Conservation (phyloP, 208 protist genomes). For the Wallacemonas sp. region DNA sequence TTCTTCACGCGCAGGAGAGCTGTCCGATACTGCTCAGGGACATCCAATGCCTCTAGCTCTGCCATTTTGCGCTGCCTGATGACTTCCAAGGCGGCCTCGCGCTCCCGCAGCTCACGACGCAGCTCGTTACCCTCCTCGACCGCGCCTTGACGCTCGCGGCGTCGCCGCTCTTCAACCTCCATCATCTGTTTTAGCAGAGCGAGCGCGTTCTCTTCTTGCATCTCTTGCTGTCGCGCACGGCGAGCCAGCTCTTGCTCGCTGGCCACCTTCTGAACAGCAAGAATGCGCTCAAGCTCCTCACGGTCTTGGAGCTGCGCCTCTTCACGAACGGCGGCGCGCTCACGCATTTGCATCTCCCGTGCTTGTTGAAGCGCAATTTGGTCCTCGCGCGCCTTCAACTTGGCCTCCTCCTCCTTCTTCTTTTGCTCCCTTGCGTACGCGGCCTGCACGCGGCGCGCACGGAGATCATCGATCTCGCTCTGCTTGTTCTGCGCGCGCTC, state of each 20-base stretch:
- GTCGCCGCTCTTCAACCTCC: constrained; percentile 88
- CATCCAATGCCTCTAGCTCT: constrained; percentile 72
- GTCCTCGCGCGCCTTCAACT: constrained; percentile 49
- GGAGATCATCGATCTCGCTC: constrained; percentile 90
- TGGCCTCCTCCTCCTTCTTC: constrained; percentile 78
- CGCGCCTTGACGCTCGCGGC: constrained; percentile 81
- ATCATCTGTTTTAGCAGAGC: constrained; percentile 89
- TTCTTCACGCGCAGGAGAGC: constrained; percentile 38
- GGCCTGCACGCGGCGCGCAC: constrained; percentile 87
- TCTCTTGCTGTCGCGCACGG: constrained; percentile 45
- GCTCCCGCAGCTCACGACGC: constrained; percentile 63
- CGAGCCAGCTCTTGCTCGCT: constrained; percentile 71
- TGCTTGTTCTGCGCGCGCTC: constrained; percentile 91
- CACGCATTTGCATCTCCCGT: constrained; percentile 80
- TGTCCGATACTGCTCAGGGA: constrained; percentile 78
- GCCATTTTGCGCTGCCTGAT: constrained; percentile 82
- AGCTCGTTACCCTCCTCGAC: constrained; percentile 89
- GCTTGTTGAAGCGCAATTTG: constrained; percentile 72
- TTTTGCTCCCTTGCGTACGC: constrained; percentile 77
- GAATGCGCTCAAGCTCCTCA: constrained; percentile 86
- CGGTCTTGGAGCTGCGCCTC: constrained; percentile 57
- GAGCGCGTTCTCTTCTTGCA: constrained; percentile 82
- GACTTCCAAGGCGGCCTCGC: constrained; percentile 80
- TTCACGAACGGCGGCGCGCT: constrained; percentile 63
- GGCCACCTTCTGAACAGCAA: constrained; percentile 81